Conservation (phyloP, 495 filamentous ascomycete species). For the Penicillium arizonense region DNA sequence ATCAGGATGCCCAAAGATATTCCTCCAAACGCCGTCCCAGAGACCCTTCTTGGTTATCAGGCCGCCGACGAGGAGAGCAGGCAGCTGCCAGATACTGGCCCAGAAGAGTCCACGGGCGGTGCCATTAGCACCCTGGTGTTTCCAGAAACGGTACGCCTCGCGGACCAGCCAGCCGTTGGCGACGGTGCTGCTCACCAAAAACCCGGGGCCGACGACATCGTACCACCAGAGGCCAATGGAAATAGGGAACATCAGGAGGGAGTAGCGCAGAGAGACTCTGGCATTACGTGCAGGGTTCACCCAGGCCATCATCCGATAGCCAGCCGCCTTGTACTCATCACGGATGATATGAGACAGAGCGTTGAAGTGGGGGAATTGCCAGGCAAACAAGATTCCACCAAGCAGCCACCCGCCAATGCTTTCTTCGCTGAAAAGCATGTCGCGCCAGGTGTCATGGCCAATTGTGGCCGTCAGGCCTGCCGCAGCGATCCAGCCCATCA, state of each 20-base stretch:
- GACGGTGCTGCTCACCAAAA: conserved; percentile 74
- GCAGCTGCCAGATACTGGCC: conserved; percentile 97
- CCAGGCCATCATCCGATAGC: conserved; percentile 90
- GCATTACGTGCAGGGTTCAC: conserved; percentile 79
- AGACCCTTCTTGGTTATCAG: conserved; percentile 94
- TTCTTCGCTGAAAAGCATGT: conserved; percentile 69
- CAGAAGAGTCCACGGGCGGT: conserved; percentile 87
- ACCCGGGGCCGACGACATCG: conserved; percentile 85
- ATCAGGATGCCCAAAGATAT: conserved; percentile 54
- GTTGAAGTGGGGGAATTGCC: conserved; percentile 99
- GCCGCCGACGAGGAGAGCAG: conserved; percentile 84
- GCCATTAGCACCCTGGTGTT: conserved; percentile 72
- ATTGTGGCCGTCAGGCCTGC: conserved; percentile 80
- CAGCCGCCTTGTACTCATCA: conserved; percentile 84
- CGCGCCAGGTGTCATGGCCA: conserved; percentile 67
- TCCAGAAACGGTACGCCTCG: conserved; percentile 82
- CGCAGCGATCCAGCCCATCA: conserved; percentile 98
- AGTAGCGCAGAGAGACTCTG: conserved; percentile 84
- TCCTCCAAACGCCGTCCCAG: conserved; percentile 80
- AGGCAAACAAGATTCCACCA: conserved; percentile 81
- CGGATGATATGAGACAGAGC: conserved; percentile 81
- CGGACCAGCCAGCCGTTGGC: conserved; percentile 85
- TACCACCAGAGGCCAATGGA: conserved; percentile 77
- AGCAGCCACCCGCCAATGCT: conserved; percentile 88
- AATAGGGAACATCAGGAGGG: conserved; percentile 82